These are phyloP conservation scores for Sugiyamaella paludigena DNA, from an alignment of 1,139 yeast genomes.

Conservation along the genomic window DNA sequence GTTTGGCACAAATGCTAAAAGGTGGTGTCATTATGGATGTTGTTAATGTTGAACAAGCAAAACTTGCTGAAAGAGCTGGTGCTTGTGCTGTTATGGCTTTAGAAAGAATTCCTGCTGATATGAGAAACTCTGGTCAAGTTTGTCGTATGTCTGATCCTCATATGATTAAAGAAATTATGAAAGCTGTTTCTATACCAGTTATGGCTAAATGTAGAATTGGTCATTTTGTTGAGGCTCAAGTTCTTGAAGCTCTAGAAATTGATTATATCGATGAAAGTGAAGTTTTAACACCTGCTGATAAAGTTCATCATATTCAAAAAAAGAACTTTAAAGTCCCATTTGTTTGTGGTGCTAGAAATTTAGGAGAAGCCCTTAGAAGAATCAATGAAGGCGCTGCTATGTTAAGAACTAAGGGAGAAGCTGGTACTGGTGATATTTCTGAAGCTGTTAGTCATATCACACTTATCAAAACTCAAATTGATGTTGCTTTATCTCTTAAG, in stretches of 20 bases:
- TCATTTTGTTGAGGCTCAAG: constrained; percentile 80
- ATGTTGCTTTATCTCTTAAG: constrained; percentile 45
- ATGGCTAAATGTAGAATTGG: constrained; percentile 92
- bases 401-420: constrained; percentile 87
- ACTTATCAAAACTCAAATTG: constrained; percentile 57
- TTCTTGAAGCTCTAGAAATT: constrained; percentile 67
- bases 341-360: constrained; percentile 82
- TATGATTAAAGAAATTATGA: constrained; percentile 76
- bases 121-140: constrained; percentile 79
- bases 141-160: constrained; percentile 87
- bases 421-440: constrained; percentile 85
- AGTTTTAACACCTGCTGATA: constrained; percentile 81
- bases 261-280: constrained; percentile 85
- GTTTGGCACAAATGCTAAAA: constrained; percentile 85
- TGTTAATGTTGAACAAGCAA: constrained; percentile 57
- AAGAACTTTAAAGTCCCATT: constrained; percentile 66
- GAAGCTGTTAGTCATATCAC: constrained; percentile 82
- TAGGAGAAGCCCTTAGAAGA: constrained; percentile 83
- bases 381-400: constrained; percentile 83
- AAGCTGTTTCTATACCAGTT: constrained; percentile 51
- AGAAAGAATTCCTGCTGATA: constrained; percentile 84
- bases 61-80: constrained; percentile 78
- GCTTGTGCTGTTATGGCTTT: constrained; percentile 92
- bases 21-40: constrained; percentile 69
- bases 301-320: constrained; percentile 63